A percentile compares a stretch with the other conserved stretches of the same genome.
Conservation (phyloP, 2,329 filamentous ascomycete species). For the Fusarium sp. region DNA sequence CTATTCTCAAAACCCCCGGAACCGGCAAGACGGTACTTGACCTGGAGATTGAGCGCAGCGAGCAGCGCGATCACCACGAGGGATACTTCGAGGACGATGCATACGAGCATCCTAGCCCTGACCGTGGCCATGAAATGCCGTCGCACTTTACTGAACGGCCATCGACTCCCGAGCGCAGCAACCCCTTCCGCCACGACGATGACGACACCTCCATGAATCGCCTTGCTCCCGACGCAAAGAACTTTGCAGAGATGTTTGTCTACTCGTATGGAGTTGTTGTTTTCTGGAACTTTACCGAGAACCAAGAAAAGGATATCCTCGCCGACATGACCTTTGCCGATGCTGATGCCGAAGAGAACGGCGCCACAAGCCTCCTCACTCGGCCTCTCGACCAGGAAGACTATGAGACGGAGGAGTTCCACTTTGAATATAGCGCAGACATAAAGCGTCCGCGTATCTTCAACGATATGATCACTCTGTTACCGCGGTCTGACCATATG, state of each 20-base stretch:
- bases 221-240: slow-evolving; percentile 77
- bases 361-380: slow-evolving; percentile 75
- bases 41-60: slow-evolving; percentile 94
- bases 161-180: slow-evolving; percentile 46
- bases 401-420: slow-evolving; percentile 97
- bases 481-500: slow-evolving; percentile 94
- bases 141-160: slow-evolving; percentile 52
- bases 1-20: slow-evolving; percentile 90
- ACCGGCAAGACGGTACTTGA: slow-evolving; percentile 90
- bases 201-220: slow-evolving; percentile 67
- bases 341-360: slow-evolving; percentile 72
- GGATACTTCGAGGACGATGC: slow-evolving; percentile 87
- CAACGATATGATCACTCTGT: slow-evolving; percentile 98
- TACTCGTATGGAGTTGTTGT: slow-evolving; percentile 98
- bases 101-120: slow-evolving; percentile 57
- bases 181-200: slow-evolving; percentile 53
- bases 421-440: slow-evolving; percentile 93
- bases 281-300: slow-evolving; percentile 98
- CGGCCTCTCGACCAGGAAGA: slow-evolving; percentile 87
- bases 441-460: slow-evolving; percentile 92
- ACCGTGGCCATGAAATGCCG: slow-evolving; percentile 47
- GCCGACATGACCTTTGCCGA: slow-evolving; percentile 93
- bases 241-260: slow-evolving; percentile 95
- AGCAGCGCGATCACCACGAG: slow-evolving; percentile 88
- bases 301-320: slow-evolving; percentile 95